Evolutionary conservation across 305 asterid genomes (phyloP), one percentile per base, ranked within the genome.

Genomic region (Fraxinus albicans): DNA sequence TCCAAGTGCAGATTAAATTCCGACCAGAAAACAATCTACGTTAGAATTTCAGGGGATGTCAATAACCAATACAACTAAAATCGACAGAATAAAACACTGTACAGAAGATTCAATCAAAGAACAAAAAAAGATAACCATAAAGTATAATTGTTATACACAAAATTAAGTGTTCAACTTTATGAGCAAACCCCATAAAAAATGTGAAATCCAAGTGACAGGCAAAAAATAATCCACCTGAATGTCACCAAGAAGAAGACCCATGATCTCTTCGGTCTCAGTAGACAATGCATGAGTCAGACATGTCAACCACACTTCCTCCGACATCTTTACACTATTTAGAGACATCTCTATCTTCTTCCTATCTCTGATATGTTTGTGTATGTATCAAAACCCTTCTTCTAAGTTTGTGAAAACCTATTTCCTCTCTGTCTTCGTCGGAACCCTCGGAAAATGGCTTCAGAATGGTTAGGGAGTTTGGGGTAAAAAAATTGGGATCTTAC

Each of bases 211-310:
- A 84, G 17, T 1, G 10, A 73, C 5, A 2, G 55, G 83, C 77
- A 78, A 15, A 50, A 74, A 80, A 65, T 53, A 15, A 42, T 0
- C 19, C 73, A 97, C 99, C 99, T 93, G 94, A 83, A 94, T 90
- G 79, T 97, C 99, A 63, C 99, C 99, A 21, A 97, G 98, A 81
- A 97, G 98, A 85, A 97, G 99, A 23, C 99, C 99, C 99, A 97
- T 97, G 87, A 94, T 94, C 92, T 97, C 99, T 86, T 97, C 99
- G 6, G 99, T 94, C 90, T 97, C 99, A 25, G 99, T 97, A 17
- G 99, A 95, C 98, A 97, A 94, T 95, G 99, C 97, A 93, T 97
- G 99, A 44, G 98, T 95, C 65, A 97, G 84, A 83, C 99, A 97
- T 84, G 99, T 92, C 89, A 95, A 58, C 99, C 99, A 97, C 50